Base-by-base conservation (phyloP, 2,329 filamentous ascomycete species). In the Exophiala viscosa region DNA sequence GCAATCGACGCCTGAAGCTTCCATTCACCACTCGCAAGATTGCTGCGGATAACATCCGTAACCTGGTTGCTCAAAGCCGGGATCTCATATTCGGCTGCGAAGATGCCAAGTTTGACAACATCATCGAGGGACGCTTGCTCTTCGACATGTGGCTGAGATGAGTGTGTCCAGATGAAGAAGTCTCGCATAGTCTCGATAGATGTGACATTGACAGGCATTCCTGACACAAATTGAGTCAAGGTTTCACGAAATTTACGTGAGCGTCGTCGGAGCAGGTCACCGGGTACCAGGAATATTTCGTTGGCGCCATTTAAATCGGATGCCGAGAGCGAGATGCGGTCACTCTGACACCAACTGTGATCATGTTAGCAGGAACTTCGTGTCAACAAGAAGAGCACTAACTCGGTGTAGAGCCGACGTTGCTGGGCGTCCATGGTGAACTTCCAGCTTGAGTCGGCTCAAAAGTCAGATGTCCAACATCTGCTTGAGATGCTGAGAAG, bases 51-150 rank as follows among this genome's bases (percentile, higher is more conserved):
- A 18, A 42, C 18, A 35, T 60, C 54, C 9, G 57, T 60, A 18
- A 58, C 46, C 35, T 60, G 57, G 34, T 60, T 60, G 51, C 52
- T 57, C 36, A 60, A 17, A 13, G 57, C 51, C 2, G 57, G 43
- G 14, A 60, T 53, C 35, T 60, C 45, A 15, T 57, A 60, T 39
- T 51, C 48, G 31, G 32, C 48, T 10, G 57, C 57, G 14, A 60
- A 57, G 14, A 60, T 46, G 5, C 57, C 57, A 10, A 60, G 45
- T 13, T 50, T 33, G 20, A 53, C 52, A 3, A 51, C 54, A 2
- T 60, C 42, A 1, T 48, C 41, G 48, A 60, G 55, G 20, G 41
- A 46, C 28, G 50, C 40, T 5, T 14, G 10, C 4, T 55, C 45
- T 8, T 53, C 49, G 28, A 60, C 43, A 6, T 49, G 36, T 20